phyloP scores from a whole-genome alignment of 2,329 filamentous ascomycete species.

The Ilyonectria mors-panacis region DNA sequence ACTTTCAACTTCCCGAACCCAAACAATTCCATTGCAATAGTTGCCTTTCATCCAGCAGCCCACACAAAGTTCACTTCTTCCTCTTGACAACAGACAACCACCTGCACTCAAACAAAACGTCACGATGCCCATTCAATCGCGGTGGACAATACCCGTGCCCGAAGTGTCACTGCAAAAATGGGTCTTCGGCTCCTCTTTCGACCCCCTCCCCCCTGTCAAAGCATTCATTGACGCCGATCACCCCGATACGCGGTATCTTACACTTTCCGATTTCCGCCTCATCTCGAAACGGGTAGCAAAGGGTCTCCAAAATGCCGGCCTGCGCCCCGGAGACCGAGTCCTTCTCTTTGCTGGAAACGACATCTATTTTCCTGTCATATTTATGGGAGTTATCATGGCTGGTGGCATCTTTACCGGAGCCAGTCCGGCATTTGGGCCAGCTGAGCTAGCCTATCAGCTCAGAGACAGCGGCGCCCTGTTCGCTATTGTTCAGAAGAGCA shows the following conservation, averaged over 20 bases:
- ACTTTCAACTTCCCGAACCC: too few relatives aligned
- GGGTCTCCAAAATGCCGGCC: constrained; percentile 74
- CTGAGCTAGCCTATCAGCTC: constrained; percentile 83
- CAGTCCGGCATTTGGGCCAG: constrained; percentile 75
- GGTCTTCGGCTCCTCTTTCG: constrained; percentile 65
- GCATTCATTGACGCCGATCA: constrained; percentile 75
- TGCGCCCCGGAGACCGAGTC: constrained; percentile 78
- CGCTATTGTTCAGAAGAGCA: constrained; percentile 72
- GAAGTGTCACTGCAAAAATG: constrained; percentile 66
- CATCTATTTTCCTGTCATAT: constrained; percentile 78
- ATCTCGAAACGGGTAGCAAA: constrained; percentile 81
- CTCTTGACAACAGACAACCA: too few relatives aligned
- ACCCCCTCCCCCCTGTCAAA: constrained; percentile 57
- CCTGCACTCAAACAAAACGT: not conserved
- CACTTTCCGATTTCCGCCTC: constrained; percentile 73
- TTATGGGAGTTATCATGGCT: constrained; percentile 82
- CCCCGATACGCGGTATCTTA: constrained; percentile 77
- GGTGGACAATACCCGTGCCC: constrained; percentile 61
- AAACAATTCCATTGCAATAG: too few relatives aligned
- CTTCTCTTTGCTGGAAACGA: constrained; percentile 82
- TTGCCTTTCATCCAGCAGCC: too few relatives aligned
- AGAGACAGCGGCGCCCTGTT: constrained; percentile 78
- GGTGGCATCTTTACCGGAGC: constrained; percentile 84
- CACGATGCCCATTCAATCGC: constrained; percentile 62
- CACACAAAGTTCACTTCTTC: too few relatives aligned